Evolutionary conservation across 2,329 filamentous ascomycete genomes (phyloP).

Genomic region (Calonectria pauciramosa): DNA sequence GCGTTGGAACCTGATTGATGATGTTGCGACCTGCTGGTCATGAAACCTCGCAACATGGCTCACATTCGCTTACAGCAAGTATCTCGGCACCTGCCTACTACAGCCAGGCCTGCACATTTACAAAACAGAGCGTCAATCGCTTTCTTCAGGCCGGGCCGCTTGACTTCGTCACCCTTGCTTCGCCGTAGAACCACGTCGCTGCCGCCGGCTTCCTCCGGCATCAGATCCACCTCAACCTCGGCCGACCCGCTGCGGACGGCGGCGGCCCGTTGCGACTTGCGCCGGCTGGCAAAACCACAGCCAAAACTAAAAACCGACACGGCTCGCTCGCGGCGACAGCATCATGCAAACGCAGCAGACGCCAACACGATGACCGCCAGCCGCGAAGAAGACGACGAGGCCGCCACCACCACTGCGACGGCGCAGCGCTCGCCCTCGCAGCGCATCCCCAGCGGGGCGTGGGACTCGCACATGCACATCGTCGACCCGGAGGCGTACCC

Average conservation of each 20-base stretch:
- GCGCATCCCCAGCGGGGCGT: constrained; percentile 60
- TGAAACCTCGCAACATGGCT: not conserved
- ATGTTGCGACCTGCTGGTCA: not conserved
- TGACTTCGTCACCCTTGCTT: not conserved
- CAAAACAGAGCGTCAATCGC: not conserved
- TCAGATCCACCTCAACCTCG: constrained; percentile 17
- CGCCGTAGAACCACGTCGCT: not conserved
- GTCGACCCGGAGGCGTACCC: constrained; percentile 67
- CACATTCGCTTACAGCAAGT: not conserved
- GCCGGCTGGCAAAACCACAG: not conserved
- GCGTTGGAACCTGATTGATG: not conserved
- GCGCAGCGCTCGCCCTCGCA: constrained; percentile 21
- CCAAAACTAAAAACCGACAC: not conserved
- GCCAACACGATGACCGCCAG: constrained; percentile 10
- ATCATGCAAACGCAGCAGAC: constrained; percentile 19
- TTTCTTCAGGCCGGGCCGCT: not conserved
- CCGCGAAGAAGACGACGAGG: not conserved
- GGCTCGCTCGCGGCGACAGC: not conserved
- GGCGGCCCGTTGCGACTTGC: not conserved
- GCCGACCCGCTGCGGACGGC: constrained; percentile 3
- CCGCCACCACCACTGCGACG: not conserved
- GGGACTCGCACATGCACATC: constrained; percentile 76
- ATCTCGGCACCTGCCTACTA: not conserved
- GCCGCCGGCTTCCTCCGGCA: not conserved
- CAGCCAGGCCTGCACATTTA: not conserved